A percentile compares a stretch with the other conserved stretches of the same genome.
Conservation (phyloP, 768 basidiomycete genomes). For the Russula griseocarnosa region DNA sequence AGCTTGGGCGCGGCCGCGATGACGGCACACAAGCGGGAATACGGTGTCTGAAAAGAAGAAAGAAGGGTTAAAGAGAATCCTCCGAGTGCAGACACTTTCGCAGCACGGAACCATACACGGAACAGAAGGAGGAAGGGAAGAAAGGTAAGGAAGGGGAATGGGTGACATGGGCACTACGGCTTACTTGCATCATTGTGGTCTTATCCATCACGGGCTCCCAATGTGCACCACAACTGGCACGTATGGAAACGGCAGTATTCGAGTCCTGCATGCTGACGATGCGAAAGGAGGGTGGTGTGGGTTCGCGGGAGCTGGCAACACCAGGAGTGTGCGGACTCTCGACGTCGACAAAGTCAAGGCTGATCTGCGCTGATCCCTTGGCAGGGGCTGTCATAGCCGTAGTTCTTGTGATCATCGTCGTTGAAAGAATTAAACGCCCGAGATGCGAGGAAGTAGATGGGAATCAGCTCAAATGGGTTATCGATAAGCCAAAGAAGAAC, state of each 20-base stretch:
- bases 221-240: slow-evolving; percentile 24
- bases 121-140: slow-evolving; percentile 21
- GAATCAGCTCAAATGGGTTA: too few relatives aligned
- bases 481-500: too few relatives aligned
- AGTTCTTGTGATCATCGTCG: too few relatives aligned
- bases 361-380: too few relatives aligned
- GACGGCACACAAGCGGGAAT: slow-evolving; percentile 32
- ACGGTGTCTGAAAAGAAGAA: slow-evolving; percentile 38
- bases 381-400: too few relatives aligned
- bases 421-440: too few relatives aligned
- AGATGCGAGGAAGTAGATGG: too few relatives aligned
- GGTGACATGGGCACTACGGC: slow-evolving; percentile 33
- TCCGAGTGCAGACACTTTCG: slow-evolving; percentile 41
- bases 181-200: slow-evolving; percentile 40
- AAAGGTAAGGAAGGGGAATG: neutral
- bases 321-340: too few relatives aligned
- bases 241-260: neutral
- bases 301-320: slow-evolving; percentile 44
- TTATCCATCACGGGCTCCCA: slow-evolving; percentile 31
- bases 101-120: slow-evolving; percentile 51
- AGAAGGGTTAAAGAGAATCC: slow-evolving; percentile 44
- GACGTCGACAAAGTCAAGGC: too few relatives aligned
- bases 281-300: slow-evolving; percentile 74
- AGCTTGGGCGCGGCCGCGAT: slow-evolving; percentile 52
- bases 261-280: slow-evolving; percentile 66